Evolutionary conservation across 257 asterid species (phyloP).

Genomic region (Capsicum rhomboideum): DNA sequence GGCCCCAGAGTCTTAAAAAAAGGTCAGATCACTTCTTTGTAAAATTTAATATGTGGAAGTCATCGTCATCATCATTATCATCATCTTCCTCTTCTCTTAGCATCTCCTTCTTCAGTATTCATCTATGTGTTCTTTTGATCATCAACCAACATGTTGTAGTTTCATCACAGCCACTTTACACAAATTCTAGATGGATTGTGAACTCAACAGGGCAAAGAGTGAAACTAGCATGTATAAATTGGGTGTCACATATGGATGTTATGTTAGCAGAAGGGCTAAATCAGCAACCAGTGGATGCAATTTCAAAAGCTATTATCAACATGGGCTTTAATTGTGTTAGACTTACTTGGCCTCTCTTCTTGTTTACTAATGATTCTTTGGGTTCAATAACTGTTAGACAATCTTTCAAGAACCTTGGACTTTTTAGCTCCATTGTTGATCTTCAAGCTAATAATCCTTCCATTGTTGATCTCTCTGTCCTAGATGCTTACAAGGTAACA

Average conservation of each 20-base stretch:
- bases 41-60: background rate
- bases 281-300: constrained; percentile 64
- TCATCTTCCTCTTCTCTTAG: background rate
- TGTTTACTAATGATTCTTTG: constrained; percentile 67
- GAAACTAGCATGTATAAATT: constrained; percentile 79
- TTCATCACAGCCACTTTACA: constrained; percentile 47
- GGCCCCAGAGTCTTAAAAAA: background rate
- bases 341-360: constrained; percentile 88
- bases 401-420: constrained; percentile 61
- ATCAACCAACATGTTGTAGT: background rate
- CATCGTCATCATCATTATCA: background rate
- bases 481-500: constrained; percentile 70
- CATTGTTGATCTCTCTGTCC: constrained; percentile 69
- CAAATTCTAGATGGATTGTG: constrained; percentile 79
- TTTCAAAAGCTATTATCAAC: constrained; percentile 34
- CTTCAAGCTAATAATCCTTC: constrained; percentile 61
- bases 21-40: background rate
- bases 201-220: constrained; percentile 60
- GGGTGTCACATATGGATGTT: constrained; percentile 87
- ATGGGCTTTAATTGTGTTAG: constrained; percentile 91
- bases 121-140: background rate
- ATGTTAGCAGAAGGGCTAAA: constrained; percentile 94
- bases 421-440: constrained; percentile 53
- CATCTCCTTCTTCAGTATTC: background rate
- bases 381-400: constrained; percentile 54